phyloP scores from a whole-genome alignment of 345 rosid genomes.

The Diplotaxis tenuifolia region DNA sequence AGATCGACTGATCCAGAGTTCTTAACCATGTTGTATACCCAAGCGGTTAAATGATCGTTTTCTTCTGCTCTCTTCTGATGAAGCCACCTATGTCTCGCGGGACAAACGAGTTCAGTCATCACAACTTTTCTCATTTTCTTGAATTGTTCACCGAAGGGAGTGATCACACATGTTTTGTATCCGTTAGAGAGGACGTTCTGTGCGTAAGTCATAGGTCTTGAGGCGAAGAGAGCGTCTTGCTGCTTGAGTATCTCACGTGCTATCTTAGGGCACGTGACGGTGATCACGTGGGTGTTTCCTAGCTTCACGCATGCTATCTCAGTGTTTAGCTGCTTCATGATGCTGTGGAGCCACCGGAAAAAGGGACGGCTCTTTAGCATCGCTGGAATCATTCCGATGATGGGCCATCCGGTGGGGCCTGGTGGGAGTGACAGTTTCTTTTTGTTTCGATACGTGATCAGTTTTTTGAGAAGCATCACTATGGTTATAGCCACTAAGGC shows the following conservation, averaged over 20 bases:
- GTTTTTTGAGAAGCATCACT: constrained; percentile 30
- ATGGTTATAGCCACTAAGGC: constrained; percentile 32
- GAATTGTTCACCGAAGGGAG: constrained; percentile 47
- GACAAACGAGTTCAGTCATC: constrained; percentile 38
- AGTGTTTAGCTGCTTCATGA: constrained; percentile 46
- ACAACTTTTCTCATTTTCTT: constrained; percentile 50
- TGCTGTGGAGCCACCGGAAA: constrained; percentile 44
- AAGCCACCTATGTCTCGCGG: constrained; percentile 42
- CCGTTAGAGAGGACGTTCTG: constrained; percentile 30
- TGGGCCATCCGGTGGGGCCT: constrained; percentile 44
- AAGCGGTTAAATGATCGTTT: constrained; percentile 39
- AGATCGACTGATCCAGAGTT: constrained; percentile 34
- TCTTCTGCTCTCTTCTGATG: constrained; percentile 44
- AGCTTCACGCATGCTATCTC: constrained; percentile 47
- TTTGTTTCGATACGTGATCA: not conserved
- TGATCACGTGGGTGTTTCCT: constrained; percentile 42
- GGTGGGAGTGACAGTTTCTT: constrained; percentile 41
- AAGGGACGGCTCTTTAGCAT: constrained; percentile 40
- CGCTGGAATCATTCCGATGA: constrained; percentile 41
- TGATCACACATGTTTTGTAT: constrained; percentile 25
- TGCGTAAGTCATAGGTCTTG: constrained; percentile 38
- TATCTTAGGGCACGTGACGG: constrained; percentile 44
- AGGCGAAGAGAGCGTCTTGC: constrained; percentile 42
- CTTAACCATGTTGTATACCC: constrained; percentile 40
- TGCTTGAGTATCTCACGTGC: constrained; percentile 41